phyloP scores from a whole-genome alignment of 352 stramenopile species.

The Globisporangium parvum region DNA sequence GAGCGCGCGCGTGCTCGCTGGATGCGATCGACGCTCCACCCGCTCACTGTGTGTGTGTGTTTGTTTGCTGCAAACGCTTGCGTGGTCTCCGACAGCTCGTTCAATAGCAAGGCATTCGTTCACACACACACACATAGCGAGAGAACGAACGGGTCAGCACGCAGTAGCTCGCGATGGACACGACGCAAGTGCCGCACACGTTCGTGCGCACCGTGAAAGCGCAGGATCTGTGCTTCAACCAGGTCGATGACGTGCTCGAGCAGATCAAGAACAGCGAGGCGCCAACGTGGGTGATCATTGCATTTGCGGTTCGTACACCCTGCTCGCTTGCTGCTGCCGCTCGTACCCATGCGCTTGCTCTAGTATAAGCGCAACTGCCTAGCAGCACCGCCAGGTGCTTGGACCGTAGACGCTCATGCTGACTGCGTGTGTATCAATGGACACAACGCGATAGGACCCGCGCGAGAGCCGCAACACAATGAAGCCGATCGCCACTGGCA shows the following conservation, averaged over 20 bases:
- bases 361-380: not conserved
- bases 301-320: conserved; percentile 51
- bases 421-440: not conserved
- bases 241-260: conserved; percentile 66
- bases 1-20: too few species aligned
- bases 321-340: not conserved
- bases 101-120: too few species aligned
- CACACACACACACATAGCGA: not conserved
- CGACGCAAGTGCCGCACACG: conserved; percentile 62
- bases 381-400: not conserved
- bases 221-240: conserved; percentile 69
- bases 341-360: not conserved
- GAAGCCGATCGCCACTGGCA: conserved; percentile 58
- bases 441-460: conserved; percentile 36
- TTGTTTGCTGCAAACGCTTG: too few species aligned
- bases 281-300: conserved; percentile 69
- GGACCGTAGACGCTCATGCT: not conserved
- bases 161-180: conserved; percentile 17
- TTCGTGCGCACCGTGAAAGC: conserved; percentile 82
- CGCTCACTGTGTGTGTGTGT: too few species aligned
- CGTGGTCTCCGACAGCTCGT: too few species aligned
- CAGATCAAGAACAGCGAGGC: conserved; percentile 58
- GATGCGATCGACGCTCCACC: too few species aligned
- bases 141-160: not conserved
- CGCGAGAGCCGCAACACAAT: conserved; percentile 79